phyloP scores from a whole-genome alignment of 2,329 filamentous ascomycete species.

The Ophiostoma novo-ulmi region DNA sequence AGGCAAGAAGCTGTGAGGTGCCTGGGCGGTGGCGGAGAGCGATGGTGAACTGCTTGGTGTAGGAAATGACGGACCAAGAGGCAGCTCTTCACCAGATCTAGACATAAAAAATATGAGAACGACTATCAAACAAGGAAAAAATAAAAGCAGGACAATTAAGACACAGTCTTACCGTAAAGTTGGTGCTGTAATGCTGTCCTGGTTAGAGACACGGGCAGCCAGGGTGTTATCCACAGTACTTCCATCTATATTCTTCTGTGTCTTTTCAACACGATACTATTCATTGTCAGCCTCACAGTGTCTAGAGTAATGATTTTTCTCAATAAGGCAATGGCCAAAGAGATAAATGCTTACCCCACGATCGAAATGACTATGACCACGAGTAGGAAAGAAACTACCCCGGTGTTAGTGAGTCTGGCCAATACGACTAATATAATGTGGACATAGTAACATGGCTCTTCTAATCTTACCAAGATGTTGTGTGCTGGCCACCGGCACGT shows the following conservation, averaged over 20 bases:
- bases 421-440: neutral
- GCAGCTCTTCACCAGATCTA: neutral
- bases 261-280: neutral
- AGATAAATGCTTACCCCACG: slow-evolving; percentile 2
- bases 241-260: neutral
- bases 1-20: slow-evolving; percentile 6
- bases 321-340: neutral
- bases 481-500: neutral
- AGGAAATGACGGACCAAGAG: neutral
- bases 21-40: neutral
- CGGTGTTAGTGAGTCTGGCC: neutral
- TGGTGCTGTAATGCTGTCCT: neutral
- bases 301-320: neutral
- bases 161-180: neutral
- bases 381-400: slow-evolving; percentile 17
- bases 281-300: neutral
- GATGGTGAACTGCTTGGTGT: slow-evolving; percentile 7
- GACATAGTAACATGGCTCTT: neutral
- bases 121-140: neutral
- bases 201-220: neutral
- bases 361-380: slow-evolving; percentile 22
- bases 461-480: slow-evolving; percentile 13
- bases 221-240: too few species aligned
- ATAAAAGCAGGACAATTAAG: neutral
- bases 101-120: neutral